Conservation (phyloP, 257 asterid species). For the Ligustrum vulgare region DNA sequence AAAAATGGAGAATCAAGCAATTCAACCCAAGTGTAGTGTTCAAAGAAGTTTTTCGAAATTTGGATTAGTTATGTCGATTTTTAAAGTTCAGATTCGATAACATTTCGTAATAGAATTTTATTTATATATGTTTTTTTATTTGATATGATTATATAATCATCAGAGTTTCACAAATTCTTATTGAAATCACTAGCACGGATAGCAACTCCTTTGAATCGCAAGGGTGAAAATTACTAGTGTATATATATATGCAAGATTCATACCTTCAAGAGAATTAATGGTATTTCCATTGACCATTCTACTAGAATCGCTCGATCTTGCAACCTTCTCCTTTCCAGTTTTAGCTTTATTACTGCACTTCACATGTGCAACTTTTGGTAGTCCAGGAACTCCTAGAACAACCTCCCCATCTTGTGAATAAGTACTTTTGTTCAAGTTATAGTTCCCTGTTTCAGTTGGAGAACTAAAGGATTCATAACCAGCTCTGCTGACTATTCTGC, state of each 20-base stretch:
- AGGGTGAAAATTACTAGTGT: too few species aligned
- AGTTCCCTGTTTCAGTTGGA: constrained; percentile 25
- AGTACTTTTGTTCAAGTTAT: constrained; percentile 23
- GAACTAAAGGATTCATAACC: constrained; percentile 29
- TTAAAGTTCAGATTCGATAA: too few species aligned
- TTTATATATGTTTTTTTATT: too few species aligned
- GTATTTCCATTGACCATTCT: constrained; percentile 30
- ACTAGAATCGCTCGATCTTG: constrained; percentile 19
- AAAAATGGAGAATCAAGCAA: too few species aligned
- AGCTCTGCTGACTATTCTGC: constrained; percentile 46
- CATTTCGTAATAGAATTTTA: too few species aligned
- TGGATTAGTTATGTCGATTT: too few species aligned
- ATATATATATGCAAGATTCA: not conserved
- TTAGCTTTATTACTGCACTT: constrained; percentile 29
- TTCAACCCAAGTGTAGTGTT: too few species aligned
- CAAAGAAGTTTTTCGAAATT: too few species aligned
- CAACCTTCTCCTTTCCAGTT: constrained; percentile 27
- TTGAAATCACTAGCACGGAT: too few species aligned
- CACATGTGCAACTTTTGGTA: constrained; percentile 43
- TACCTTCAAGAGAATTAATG: constrained; percentile 43
- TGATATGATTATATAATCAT: too few species aligned
- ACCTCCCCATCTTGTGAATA: constrained; percentile 17
- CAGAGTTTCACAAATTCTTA: too few species aligned
- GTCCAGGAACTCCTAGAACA: constrained; percentile 54
- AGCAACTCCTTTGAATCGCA: too few species aligned